Percentiles rank a stretch among this genome's conserved stretches.
These are phyloP conservation scores for Umbelopsis sp. DNA, from an alignment of 192 early-diverging fungal genomes.

Conservation along the genomic window DNA sequence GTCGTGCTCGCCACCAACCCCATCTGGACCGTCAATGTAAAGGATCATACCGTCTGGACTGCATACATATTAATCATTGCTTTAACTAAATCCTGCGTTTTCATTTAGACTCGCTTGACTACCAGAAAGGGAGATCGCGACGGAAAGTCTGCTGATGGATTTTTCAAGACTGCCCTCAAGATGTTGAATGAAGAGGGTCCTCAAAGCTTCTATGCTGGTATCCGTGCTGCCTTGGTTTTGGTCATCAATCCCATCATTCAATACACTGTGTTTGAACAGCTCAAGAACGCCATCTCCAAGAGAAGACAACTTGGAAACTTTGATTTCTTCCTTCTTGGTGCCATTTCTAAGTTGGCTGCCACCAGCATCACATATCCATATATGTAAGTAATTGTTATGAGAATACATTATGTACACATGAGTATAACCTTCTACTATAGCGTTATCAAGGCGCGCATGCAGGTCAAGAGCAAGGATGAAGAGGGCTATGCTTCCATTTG, in stretches of 20 bases:
- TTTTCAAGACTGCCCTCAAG: conserved; percentile 41
- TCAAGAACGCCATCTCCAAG: conserved; percentile 71
- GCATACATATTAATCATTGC: not conserved
- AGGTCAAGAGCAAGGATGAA: conserved; percentile 85
- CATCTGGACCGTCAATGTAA: conserved; percentile 97
- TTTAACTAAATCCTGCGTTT: not conserved
- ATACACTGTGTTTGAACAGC: conserved; percentile 97
- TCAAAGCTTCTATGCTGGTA: conserved; percentile 87
- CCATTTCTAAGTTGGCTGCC: conserved; percentile 92
- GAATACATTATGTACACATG: no score
- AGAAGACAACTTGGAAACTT: conserved; percentile 65
- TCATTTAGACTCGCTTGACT: conserved; percentile 74
- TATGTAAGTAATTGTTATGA: conserved; percentile 58
- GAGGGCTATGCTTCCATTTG: conserved; percentile 77
- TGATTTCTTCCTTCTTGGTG: conserved; percentile 97
- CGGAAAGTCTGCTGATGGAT: conserved; percentile 34
- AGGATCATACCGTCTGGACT: no score
- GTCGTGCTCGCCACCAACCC: conserved; percentile 93
- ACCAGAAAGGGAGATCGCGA: conserved; percentile 74
- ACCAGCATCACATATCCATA: conserved; percentile 98
- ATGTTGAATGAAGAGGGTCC: conserved; percentile 91
- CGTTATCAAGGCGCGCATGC: conserved; percentile 98
- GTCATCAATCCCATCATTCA: conserved; percentile 99
- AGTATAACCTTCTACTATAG: conserved; percentile 9
- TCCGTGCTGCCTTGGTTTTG: conserved; percentile 93